Base-by-base conservation (phyloP, 352 stramenopile species). In the Globisporangium middletonii region DNA sequence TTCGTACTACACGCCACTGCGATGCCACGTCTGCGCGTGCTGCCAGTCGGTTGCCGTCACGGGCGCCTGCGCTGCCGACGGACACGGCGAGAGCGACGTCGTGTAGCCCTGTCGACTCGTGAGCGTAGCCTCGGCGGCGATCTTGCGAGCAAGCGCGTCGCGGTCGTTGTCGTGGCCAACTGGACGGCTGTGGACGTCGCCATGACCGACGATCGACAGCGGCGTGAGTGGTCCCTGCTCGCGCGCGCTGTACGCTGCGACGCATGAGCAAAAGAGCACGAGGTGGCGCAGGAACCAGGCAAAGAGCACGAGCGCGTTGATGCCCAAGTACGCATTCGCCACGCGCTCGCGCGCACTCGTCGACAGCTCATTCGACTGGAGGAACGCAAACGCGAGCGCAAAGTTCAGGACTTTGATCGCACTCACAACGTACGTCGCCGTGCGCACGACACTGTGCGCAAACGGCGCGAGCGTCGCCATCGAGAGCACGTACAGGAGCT, bases 401-500 rank as follows among this genome's bases (percentile, higher is more conserved):
- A 68, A 56, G 49, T 79, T 79, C 43, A 72, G 4, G 49, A 70
- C 63, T 48, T 71, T 72, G 49, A 73, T 18, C 30, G 48, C 47
- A 19, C 58, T 61, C 6, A 73, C 44, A 2, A 18, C 53, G 1
- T 43, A 60, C 8, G 59, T 60, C 1, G 53, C 59, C 38, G 59
- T 9, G 54, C 48, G 41, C 57, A 28, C 46, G 63, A 59, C 9
- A 33, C 55, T 7, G 46, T 63, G 26, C 53, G 48, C n/a, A 58
- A 81, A 81, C 38, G 73, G 73, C 30, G 57, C 59, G 50, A 77
- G 65, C 26, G 65, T 44, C 12, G 73, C 28, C 15, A 75, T 59
- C 0, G 60, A 48, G 35, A 75, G 16, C 18, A 79, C 19, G 53
- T 75, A 75, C 2, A 76, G 49, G 15, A 68, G n/a, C 27, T 69